phyloP scores from a whole-genome alignment of 2,329 filamentous ascomycete species.

The Scolecobasidium constrictum region DNA sequence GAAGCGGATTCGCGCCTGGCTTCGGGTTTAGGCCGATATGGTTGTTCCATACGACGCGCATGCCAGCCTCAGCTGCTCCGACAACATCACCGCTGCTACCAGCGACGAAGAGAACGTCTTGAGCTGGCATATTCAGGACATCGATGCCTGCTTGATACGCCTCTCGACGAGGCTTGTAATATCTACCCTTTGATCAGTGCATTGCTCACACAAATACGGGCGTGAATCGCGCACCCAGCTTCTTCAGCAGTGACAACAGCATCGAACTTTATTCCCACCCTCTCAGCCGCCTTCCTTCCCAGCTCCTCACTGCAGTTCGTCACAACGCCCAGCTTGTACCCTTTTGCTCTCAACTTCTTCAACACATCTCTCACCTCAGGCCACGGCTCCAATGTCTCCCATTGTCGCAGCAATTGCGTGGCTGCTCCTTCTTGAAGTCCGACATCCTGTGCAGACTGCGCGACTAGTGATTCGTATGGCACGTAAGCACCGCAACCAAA shows the following conservation, averaged over 20 bases:
- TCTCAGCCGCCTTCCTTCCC: conserved; percentile 15
- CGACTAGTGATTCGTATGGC: conserved; percentile 10
- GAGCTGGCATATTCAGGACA: neutral
- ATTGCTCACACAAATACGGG: no score
- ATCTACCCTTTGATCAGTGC: neutral
- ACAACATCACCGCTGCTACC: conserved; percentile 31
- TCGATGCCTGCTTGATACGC: conserved; percentile 24
- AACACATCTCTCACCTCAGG: conserved; percentile 14
- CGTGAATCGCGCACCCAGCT: conserved; percentile 18
- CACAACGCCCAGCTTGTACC: conserved; percentile 25
- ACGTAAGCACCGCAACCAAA: conserved; percentile 24
- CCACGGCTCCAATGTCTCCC: conserved; percentile 18
- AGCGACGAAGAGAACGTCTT: conserved; percentile 13
- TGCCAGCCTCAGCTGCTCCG: conserved; percentile 26
- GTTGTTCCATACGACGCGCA: conserved; percentile 20
- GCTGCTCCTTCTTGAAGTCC: neutral
- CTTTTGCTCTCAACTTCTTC: conserved; percentile 15
- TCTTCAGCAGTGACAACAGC: conserved; percentile 28
- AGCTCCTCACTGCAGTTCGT: conserved; percentile 28
- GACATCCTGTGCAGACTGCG: neutral
- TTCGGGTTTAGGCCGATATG: neutral
- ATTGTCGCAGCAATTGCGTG: neutral
- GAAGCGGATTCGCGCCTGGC: neutral
- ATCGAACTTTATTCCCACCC: conserved; percentile 19
- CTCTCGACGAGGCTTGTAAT: conserved; percentile 25